Conservation (phyloP, 2,329 filamentous ascomycete species). For the Gaeumannomyces sp. region DNA sequence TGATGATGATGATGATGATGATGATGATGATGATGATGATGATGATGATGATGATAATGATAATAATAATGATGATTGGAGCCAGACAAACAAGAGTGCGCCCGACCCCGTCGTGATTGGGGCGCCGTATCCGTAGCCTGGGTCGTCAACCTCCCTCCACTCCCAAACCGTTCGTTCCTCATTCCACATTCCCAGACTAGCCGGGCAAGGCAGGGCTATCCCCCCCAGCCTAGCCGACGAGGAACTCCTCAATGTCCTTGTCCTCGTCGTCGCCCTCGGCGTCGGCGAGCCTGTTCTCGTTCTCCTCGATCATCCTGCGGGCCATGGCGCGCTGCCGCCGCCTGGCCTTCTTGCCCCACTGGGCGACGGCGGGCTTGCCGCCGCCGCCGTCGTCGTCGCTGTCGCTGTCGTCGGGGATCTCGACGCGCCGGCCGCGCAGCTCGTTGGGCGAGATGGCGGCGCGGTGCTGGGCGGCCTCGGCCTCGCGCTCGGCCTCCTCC, state of each 20-base stretch:
- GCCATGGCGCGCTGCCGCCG: slow-evolving; percentile 62
- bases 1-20: too few species aligned
- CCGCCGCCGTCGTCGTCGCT: slow-evolving; percentile 36
- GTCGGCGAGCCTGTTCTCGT: slow-evolving; percentile 53
- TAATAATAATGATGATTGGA: neutral
- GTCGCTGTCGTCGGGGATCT: slow-evolving; percentile 47
- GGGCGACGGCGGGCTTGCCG: slow-evolving; percentile 36
- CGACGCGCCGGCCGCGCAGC: slow-evolving; percentile 49
- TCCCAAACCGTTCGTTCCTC: neutral
- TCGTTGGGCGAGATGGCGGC: slow-evolving; percentile 59
- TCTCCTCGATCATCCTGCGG: slow-evolving; percentile 56
- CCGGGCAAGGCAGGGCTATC: neutral
- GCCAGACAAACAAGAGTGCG: neutral
- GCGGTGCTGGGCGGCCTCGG: slow-evolving; percentile 30
- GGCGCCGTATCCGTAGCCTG: neutral
- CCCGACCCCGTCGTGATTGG: neutral
- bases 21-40: too few species aligned
- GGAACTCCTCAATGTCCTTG: slow-evolving; percentile 68
- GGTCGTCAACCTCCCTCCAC: neutral
- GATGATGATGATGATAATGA: too few species aligned
- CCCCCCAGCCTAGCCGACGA: slow-evolving; percentile 42
- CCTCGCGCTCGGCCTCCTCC: slow-evolving; percentile 42
- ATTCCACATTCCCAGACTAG: neutral
- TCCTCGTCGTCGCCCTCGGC: slow-evolving; percentile 59
- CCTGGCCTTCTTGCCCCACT: slow-evolving; percentile 67